phyloP scores from a whole-genome alignment of 805 yeast genomes.

The Wickerhamomyces ciferrii region DNA sequence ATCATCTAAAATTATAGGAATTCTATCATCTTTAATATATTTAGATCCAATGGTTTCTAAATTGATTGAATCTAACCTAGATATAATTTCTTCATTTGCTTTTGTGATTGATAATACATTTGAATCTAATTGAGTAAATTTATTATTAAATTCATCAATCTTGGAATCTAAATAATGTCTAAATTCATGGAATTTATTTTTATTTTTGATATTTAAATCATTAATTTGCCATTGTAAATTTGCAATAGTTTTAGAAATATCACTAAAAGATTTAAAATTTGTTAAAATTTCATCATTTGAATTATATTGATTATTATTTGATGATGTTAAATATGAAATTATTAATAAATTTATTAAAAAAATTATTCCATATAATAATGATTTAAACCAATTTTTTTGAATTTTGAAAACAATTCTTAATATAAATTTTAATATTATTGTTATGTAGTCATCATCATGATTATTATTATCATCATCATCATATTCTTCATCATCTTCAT shows the following conservation, averaged over 20 bases:
- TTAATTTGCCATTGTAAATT: conserved; percentile 20
- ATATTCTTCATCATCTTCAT: conserved; percentile 11
- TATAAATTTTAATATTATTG: background rate
- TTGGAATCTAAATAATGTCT: conserved; percentile 15
- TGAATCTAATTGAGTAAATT: conserved; percentile 4
- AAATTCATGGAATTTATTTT: conserved; percentile 12
- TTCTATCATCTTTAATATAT: background rate
- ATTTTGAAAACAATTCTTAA: background rate
- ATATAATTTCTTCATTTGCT: conserved; percentile 6
- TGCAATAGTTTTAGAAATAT: conserved; percentile 15
- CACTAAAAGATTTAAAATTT: conserved; percentile 11
- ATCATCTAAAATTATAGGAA: background rate
- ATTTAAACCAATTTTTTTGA: background rate
- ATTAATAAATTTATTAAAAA: background rate
- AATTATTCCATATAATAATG: background rate
- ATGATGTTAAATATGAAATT: background rate
- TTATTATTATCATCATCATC: conserved; percentile 15
- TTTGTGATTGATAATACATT: conserved; percentile 1
- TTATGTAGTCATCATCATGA: conserved; percentile 6
- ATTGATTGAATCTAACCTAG: conserved; percentile 6
- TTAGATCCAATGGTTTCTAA: background rate
- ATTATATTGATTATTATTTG: no score
- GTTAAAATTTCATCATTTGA: conserved; percentile 6
- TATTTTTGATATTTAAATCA: conserved; percentile 15
- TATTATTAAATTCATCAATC: conserved; percentile 9